Evolutionary conservation across 306 rosid species (phyloP).

Genomic region (Calophaca sinica): DNA sequence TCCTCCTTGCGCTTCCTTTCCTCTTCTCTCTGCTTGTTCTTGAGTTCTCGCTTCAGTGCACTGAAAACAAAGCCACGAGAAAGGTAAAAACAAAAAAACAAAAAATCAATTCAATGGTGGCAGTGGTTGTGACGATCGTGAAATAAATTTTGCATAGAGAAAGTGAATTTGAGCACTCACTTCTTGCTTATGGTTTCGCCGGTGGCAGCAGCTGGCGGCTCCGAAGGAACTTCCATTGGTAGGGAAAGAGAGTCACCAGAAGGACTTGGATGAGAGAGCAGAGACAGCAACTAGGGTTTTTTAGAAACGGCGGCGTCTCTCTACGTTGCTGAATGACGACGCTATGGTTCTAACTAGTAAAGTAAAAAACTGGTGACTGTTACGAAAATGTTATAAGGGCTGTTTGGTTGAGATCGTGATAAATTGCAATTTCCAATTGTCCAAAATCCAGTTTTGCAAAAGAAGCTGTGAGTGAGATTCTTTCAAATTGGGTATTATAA

Average conservation of each 20-base stretch:
- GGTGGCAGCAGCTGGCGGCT: slow-evolving; percentile 5
- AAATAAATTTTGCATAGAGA: not conserved
- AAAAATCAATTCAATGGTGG: not conserved
- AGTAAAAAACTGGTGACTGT: too few relatives aligned
- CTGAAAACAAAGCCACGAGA: slow-evolving; percentile 47
- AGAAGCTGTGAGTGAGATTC: too few relatives aligned
- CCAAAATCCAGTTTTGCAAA: too few relatives aligned
- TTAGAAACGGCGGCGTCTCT: not conserved
- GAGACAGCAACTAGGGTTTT: slow-evolving; percentile 6
- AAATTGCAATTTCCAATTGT: too few relatives aligned
- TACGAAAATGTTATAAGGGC: too few relatives aligned
- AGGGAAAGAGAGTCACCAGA: not conserved
- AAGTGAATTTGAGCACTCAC: slow-evolving; percentile 14
- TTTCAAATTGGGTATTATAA: too few relatives aligned
- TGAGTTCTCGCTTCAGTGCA: slow-evolving; percentile 77
- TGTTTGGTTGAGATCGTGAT: too few relatives aligned
- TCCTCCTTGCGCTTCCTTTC: slow-evolving; percentile 77
- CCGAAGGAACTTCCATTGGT: slow-evolving; percentile 32
- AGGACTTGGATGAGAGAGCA: not conserved
- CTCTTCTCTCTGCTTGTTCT: slow-evolving; percentile 78
- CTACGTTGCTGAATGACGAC: too few relatives aligned
- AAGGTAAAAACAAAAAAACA: not conserved
- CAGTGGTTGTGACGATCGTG: not conserved
- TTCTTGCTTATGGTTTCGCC: slow-evolving; percentile 54
- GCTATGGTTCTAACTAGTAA: too few relatives aligned